A percentile compares a stretch with the other conserved stretches of the same genome.
Conservation (phyloP, 371 early-diverging fungal genomes). For the Mucor lusitanicus region DNA sequence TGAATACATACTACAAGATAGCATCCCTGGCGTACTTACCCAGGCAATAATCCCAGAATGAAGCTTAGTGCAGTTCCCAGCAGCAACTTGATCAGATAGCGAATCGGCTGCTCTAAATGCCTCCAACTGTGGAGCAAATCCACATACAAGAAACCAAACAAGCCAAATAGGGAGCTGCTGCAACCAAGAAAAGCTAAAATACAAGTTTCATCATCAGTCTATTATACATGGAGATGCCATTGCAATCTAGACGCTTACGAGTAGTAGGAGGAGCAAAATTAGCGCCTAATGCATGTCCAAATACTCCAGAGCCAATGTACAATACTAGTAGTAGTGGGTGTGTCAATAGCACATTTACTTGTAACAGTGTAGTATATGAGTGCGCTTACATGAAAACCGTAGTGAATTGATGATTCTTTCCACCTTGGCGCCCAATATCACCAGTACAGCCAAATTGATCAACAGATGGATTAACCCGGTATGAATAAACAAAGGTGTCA, state of each 20-base stretch:
- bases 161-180: constrained; percentile 75
- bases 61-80: constrained; percentile 18
- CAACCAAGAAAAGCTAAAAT: constrained; percentile 68
- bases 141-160: constrained; percentile 69
- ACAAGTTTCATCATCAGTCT: background rate
- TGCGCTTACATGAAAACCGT: constrained; percentile 21
- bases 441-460: constrained; percentile 69
- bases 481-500: constrained; percentile 78
- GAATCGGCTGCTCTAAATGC: constrained; percentile 56
- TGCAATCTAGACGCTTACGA: constrained; percentile 31
- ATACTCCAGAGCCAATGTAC: constrained; percentile 70
- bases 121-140: constrained; percentile 79
- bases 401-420: constrained; percentile 73
- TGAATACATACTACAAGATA: background rate
- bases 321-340: constrained; percentile 39
- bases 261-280: constrained; percentile 59
- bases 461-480: constrained; percentile 79
- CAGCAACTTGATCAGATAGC: constrained; percentile 61
- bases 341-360: too few relatives aligned
- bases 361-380: too few relatives aligned
- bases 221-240: background rate
- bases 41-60: constrained; percentile 29
- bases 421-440: constrained; percentile 61
- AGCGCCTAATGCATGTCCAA: constrained; percentile 77
- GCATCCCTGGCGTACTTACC: constrained; percentile 11